phyloP scores from a whole-genome alignment of 2,329 filamentous ascomycete genomes.

The Daldinia sp. region DNA sequence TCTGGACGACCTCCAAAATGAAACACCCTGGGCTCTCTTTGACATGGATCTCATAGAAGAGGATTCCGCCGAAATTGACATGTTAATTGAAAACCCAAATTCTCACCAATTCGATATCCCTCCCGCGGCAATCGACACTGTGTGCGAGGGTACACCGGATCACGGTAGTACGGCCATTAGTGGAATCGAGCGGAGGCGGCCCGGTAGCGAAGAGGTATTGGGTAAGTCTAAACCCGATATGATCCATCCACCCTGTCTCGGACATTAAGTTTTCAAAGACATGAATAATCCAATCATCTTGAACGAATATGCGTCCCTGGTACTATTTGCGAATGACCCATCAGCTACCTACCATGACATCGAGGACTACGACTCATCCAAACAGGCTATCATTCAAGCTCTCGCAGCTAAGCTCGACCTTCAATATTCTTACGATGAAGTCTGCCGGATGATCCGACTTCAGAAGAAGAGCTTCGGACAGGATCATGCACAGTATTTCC shows the following conservation, averaged over 20 bases:
- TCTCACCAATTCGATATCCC: slow-evolving; percentile 6
- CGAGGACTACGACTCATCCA: slow-evolving; percentile 19
- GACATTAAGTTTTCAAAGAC: slow-evolving; percentile 24
- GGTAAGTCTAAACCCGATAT: slow-evolving; percentile 26
- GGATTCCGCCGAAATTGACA: slow-evolving; percentile 4
- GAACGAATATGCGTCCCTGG: slow-evolving; percentile 20
- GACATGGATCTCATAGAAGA: slow-evolving; percentile 30
- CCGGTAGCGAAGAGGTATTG: slow-evolving; percentile 10
- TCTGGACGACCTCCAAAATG: slow-evolving; percentile 10
- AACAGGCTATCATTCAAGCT: slow-evolving; percentile 17
- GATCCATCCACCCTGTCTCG: background rate
- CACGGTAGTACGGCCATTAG: background rate
- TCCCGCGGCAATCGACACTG: background rate
- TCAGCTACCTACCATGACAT: slow-evolving; percentile 21
- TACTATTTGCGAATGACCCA: slow-evolving; percentile 33
- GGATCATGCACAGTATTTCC: background rate
- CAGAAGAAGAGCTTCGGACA: slow-evolving; percentile 18
- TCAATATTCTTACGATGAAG: slow-evolving; percentile 23
- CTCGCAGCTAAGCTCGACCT: slow-evolving; percentile 29
- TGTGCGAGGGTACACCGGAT: background rate
- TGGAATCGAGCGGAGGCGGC: slow-evolving; percentile 6
- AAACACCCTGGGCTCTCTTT: slow-evolving; percentile 20
- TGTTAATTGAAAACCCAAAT: background rate
- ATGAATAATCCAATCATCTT: slow-evolving; percentile 30
- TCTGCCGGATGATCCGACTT: slow-evolving; percentile 14